Base-by-base conservation (phyloP, 257 asterid genomes). In the Gardenia jasminoides region DNA sequence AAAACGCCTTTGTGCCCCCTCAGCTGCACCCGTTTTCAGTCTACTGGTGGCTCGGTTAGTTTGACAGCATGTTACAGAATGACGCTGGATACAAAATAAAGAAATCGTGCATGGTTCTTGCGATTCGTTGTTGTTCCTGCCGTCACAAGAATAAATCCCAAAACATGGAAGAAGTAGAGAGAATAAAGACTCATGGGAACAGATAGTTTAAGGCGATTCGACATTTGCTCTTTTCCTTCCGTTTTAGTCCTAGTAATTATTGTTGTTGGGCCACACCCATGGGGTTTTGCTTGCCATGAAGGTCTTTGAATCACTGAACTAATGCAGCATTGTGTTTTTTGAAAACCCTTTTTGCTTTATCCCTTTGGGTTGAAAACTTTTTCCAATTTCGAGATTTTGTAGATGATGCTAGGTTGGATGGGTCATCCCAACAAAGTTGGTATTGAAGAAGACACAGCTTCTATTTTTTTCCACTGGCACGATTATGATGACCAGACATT, bases 201-300 rank as follows among this genome's bases (percentile, higher is more conserved):
- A 20, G 22, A 30, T 75, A 59, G 69, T 72, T 48, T 48, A 80
- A 74, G 80, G 39, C 62, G 64, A 43, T 62, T 76, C 43, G 39
- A 47, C 78, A 12, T 72, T 70, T 58, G 72, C 66, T 0, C 17
- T 74, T 73, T 65, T 78, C 62, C 43, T 71, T 83, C 10, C 75
- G 80, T 79, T 81, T 39, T 39, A 78, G 0, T 46, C 0, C 75
- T 76, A 77, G 84, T 85, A 10, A 85, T 83, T 83, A 47, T 30
- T 73, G 76, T 41, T 82, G 70, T 62, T 85, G 90, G 95, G 89
- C 79, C 96, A 88, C 87, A 82, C 65, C 89, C 90, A 88, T 80
- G 61, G 70, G 77, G 50, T 70, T 61, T 80, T 88, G 91, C 80
- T 86, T 81, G 89, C 86, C 87, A 82, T 81, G 76, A 62, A 79